Conservation (phyloP, 441 rosid genomes). For the Mallotus repandus region DNA sequence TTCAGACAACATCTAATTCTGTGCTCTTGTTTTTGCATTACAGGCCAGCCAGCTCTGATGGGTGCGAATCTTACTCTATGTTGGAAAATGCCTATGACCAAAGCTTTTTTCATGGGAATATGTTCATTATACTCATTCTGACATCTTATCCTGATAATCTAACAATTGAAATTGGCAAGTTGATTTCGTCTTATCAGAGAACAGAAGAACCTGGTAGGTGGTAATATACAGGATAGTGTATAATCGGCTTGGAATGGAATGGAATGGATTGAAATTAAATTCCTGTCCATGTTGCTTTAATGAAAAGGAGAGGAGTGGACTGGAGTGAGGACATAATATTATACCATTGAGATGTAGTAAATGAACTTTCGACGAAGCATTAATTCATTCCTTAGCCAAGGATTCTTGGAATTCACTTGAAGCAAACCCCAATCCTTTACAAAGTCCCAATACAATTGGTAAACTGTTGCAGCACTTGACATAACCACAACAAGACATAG, state of each 20-base stretch:
- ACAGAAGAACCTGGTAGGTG: constrained; percentile 10
- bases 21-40: not conserved
- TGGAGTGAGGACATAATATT: constrained; percentile 10
- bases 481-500: constrained; percentile 72
- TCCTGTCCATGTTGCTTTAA: constrained; percentile 7
- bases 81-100: constrained; percentile 1
- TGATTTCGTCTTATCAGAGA: constrained; percentile 23
- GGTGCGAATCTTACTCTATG: constrained; percentile 21
- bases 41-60: constrained; percentile 1
- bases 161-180: constrained; percentile 5
- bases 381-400: constrained; percentile 95
- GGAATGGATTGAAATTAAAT: not conserved
- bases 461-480: constrained; percentile 87
- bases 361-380: constrained; percentile 83
- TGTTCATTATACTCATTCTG: constrained; percentile 28
- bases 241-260: constrained; percentile 7
- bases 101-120: constrained; percentile 21
- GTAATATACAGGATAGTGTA: constrained; percentile 5
- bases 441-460: constrained; percentile 99
- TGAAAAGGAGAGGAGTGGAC: not conserved
- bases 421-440: constrained; percentile 99
- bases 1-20: constrained; percentile 21
- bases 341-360: constrained; percentile 97
- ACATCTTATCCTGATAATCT: constrained; percentile 22
- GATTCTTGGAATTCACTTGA: constrained; percentile 79